Evolutionary conservation across 2,329 filamentous ascomycete species (phyloP), one percentile per base, ranked within the genome.

Genomic region (Fusarium lyarnte): DNA sequence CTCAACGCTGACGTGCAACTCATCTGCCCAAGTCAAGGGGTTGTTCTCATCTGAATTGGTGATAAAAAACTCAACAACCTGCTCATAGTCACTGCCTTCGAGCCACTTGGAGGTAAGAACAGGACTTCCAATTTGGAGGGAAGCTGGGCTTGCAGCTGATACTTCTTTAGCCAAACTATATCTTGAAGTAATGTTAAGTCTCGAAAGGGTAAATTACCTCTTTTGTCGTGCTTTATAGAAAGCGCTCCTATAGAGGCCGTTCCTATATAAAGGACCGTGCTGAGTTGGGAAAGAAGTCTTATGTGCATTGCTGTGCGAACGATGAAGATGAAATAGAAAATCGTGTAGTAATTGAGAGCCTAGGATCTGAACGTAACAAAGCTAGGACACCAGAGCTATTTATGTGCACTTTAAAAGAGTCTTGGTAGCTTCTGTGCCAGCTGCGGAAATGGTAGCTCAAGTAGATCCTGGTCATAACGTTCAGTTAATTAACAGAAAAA

Each of bases 401-500:
- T 43, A 43, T 43, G 25, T 11, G 23, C 16, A 25, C 7, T 3
- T 7, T 19, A 6, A 2, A 13, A 43, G 3, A 17, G 0, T 25
- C 4, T 7, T 1, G 8, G 11, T 25, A 5, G 23, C 16, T 13
- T 25, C 16, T 13, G 13, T 4, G n/a, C 5, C 1, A 19, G 17
- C 11, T 8, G 23, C 25, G 23, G 11, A 13, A 25, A 23, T 19
- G 8, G 23, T 13, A 45, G 11, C 5, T 6, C 7, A 27, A 27
- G 42, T 17, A 3, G 10, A 25, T 1, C 17, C 3, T 13, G 0
- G 2, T 1, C 11, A 27, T 27, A 19, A 13, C 7, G 17, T 19
- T 4, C n/a, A 42, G 4, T 16, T 16, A 8, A 16, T 4, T 12
- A 16, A 19, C 1, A 43, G 3, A 1, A 17, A 8, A 10, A 17